Conservation (phyloP, 2,329 filamentous ascomycete species). For the Gaeumannomyces tritici region DNA sequence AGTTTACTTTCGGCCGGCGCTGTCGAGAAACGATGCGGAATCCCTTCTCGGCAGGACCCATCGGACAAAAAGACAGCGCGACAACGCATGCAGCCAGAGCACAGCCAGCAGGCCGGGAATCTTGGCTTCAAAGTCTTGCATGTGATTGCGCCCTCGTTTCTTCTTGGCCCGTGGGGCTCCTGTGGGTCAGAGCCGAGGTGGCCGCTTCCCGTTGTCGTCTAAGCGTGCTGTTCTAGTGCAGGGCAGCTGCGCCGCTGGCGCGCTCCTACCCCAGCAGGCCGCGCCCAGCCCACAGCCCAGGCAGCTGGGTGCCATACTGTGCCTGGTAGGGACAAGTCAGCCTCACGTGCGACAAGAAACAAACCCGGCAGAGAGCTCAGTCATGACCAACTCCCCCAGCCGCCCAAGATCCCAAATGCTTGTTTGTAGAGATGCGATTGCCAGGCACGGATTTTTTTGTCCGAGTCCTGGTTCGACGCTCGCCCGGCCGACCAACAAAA, state of each 20-base stretch:
- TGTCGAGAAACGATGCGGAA: neutral
- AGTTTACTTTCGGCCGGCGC: too few relatives aligned
- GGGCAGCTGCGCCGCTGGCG: neutral
- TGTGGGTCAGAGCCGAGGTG: neutral
- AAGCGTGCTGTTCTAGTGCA: neutral
- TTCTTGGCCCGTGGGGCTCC: neutral
- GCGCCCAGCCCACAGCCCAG: neutral
- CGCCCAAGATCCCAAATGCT: neutral
- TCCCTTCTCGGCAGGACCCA: too few relatives aligned
- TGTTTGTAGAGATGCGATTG: neutral
- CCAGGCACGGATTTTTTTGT: neutral
- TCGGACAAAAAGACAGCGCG: too few relatives aligned
- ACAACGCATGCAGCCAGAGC: neutral
- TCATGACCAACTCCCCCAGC: neutral
- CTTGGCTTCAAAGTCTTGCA: neutral
- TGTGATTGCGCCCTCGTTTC: neutral
- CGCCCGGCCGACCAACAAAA: neutral
- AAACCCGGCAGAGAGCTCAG: too few relatives aligned
- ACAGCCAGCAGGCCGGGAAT: too few relatives aligned
- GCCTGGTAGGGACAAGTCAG: too few relatives aligned
- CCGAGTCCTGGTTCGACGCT: too few relatives aligned
- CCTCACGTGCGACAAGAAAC: neutral
- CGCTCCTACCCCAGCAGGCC: too few relatives aligned
- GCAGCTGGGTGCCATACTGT: neutral
- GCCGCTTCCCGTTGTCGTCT: neutral